Base-by-base conservation (phyloP, 495 filamentous ascomycete species). In the Aspergillus coremiiformis region DNA sequence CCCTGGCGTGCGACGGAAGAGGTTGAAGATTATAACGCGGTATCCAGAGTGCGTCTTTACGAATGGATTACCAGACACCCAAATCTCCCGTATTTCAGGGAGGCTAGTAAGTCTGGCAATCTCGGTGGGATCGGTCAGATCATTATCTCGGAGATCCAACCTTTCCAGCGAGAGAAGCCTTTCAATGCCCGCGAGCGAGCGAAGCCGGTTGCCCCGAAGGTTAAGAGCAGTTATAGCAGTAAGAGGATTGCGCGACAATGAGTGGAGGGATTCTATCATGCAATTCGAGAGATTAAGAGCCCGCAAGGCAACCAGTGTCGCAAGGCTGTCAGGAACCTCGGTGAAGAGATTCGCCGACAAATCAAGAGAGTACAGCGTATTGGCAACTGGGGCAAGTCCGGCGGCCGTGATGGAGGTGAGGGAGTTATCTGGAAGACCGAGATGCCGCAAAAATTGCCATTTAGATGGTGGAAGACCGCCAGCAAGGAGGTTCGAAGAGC, bases 231-330 rank as follows among this genome's bases (percentile, higher is more conserved):
- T 92, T 54, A 97, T 96, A 43, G 93, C 92, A 14, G 93, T 91
- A 3, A 98, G 77, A 26, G 93, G 92, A 64, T 85, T 90, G 50
- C 87, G 81, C 2, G 83, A 82, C 15, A 98, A 73, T 4, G 91
- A 95, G 58, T 94, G 90, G 51, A 98, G 73, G 27, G 90, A 94
- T 48, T 93, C 89, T 44, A 98, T 95, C 92, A 97, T 96, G 77
- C 93, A 96, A 61, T 90, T 84, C 12, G 91, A 92, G 23, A 98
- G 75, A 61, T 98, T 97, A 42, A 98, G 70, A 21, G 93, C 90
- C 42, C 89, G 81, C 20, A 98, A 77, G 19, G 86, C 83, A 27
- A 87, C 87, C 42, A 98, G 72, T 12, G 80, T 84, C 32, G 90
- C 83, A 29, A 98, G 69, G 59, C 86, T 87, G 63, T 97, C 93